Base-by-base conservation (phyloP, 257 asterid genomes). In the Buddleja alternifolia region DNA sequence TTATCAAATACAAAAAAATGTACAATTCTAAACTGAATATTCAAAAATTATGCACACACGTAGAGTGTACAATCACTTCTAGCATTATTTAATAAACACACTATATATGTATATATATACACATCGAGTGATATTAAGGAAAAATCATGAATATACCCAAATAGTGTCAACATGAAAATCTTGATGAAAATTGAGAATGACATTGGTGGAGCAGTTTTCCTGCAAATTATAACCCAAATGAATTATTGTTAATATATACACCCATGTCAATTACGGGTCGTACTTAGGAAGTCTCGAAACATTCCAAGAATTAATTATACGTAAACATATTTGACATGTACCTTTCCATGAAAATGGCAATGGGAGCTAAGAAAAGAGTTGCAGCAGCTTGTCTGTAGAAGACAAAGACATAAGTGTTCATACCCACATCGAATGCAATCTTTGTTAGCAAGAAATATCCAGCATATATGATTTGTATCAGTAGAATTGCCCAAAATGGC, bases 351-450 rank as follows among this genome's bases (percentile, higher is more conserved):
- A 86, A 75, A 60, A 85, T 37, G 72, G 96, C 87, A 48, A 85
- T 71, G 74, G 98, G 95, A 45, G 81, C 80, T 50, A 92, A 77
- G 84, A 89, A 85, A 54, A 89, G 79, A 48, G 97, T 75, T 2
- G 97, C 97, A 69, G 73, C 56, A 69, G 94, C 95, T 75, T 92
- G 98, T 72, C 98, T 83, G 45, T 92, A 92, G 82, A 87, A 87
- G 65, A 92, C 93, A 29, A 89, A 92, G 8, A 92, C 89, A 66
- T 63, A 89, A 37, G 98, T 75, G 59, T 81, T 89, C 96, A 89
- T 89, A 3, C 98, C 98, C 19, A 81, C 94, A 62, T 86, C 90
- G 11, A 92, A 85, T 7, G 98, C 96, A 68, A 85, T 82, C 77
- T 89, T 92, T 0, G 98, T 82, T 9, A 92, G 84, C 80, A 92